A percentile compares a stretch with the other conserved stretches of the same genome.
Conservation (phyloP, 768 basidiomycete genomes). For the Suillus cothurnatus region DNA sequence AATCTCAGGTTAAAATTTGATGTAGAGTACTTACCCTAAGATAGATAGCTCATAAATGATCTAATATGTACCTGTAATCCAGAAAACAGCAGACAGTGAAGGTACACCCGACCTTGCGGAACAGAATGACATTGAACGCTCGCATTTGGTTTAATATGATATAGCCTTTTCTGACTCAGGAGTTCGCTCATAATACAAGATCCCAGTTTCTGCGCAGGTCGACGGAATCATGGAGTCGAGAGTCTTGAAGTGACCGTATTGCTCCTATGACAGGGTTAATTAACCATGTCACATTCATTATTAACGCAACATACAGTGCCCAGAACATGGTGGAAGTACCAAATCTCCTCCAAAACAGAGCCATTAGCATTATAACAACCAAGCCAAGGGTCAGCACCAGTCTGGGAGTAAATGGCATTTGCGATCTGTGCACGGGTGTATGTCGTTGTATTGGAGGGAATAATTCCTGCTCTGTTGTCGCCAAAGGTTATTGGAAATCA, state of each 20-base stretch:
- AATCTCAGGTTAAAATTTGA: neutral
- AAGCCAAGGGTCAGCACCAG: constrained; percentile 63
- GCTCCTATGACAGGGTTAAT: constrained; percentile 42
- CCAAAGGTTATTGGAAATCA: constrained; percentile 12
- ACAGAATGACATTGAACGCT: neutral
- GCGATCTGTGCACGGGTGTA: constrained; percentile 58
- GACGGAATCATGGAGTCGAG: constrained; percentile 55
- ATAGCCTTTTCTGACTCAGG: constrained; percentile 47
- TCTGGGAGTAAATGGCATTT: constrained; percentile 55
- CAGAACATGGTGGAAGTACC: constrained; percentile 70
- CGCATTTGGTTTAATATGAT: constrained; percentile 21
- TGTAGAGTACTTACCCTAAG: neutral
- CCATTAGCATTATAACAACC: constrained; percentile 56
- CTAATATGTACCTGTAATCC: neutral
- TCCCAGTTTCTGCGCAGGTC: constrained; percentile 50
- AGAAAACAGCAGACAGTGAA: neutral
- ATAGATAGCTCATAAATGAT: neutral
- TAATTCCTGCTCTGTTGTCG: constrained; percentile 49
- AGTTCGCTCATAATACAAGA: constrained; percentile 64
- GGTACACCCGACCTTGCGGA: neutral
- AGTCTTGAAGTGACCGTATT: constrained; percentile 63
- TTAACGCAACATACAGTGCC: constrained; percentile 50
- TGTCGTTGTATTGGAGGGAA: constrained; percentile 67
- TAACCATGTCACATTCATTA: neutral
- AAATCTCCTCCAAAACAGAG: constrained; percentile 60